Base-by-base conservation (phyloP, 768 basidiomycete genomes). In the Suillus clintonianus region DNA sequence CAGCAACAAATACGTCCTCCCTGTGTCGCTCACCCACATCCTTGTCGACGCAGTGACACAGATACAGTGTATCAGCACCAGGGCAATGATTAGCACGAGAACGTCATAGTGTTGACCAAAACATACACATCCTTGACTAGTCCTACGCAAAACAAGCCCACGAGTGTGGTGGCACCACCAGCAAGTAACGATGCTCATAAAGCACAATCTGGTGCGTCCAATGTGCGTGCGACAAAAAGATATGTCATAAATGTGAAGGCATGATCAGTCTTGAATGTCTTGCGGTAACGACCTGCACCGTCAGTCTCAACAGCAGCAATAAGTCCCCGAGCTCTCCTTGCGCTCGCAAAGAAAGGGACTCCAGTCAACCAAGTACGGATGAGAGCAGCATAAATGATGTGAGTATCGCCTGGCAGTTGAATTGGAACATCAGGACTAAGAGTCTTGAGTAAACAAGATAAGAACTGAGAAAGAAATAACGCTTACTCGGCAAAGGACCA, bases 401-500 rank as follows among this genome's bases (percentile, higher is more conserved):
- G 90, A 17, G 89, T 92, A 32, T 88, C 88, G 24, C 76, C 80
- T 22, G 86, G 78, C 22, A 74, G 77, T 5, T 79, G 83, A 4
- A 77, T 76, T 2, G 82, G 66, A 58, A 71, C 62, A 30, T 64
- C 59, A 24, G 65, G 68, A 39, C 76, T 77, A 42, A 47, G 53
- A 15, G 67, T 58, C 8, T 62, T 61, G 32, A 57, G 39, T 4
- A 57, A 41, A 53, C 65, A 51, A 65, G 65, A 13, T 43, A 27
- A 27, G 27, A 27, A 27, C 27, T 27, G 27, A 27, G 27, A 4
- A 27, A 27, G 27, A 27, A 27, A 57, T 8, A 10, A 32, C 13
- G 60, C 86, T 70, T 69, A 89, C 84, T 86, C 81, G 34, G 85
- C 74, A 76, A 94, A 97, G 73, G 97, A 97, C 95, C 95, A 98